A percentile compares a stretch with the other conserved stretches of the same genome.
phyloP scores from a whole-genome alignment of 306 rosid genomes.

The Biancaea sappan region DNA sequence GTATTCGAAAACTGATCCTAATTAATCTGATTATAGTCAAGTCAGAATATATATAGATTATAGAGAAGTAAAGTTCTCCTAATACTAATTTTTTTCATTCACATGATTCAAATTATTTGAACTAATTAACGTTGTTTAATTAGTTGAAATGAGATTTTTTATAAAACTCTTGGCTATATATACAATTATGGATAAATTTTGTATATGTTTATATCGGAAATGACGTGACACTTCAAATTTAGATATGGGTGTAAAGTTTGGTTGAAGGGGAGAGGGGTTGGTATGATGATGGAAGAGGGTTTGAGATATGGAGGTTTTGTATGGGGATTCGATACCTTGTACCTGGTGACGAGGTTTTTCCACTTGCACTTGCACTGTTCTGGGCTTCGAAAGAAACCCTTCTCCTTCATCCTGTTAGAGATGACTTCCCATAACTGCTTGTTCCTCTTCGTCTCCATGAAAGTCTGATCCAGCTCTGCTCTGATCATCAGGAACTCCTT shows the following conservation, averaged over 20 bases:
- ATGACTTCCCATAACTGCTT: conserved; percentile 90
- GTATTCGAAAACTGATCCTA: no score
- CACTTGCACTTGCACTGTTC: conserved; percentile 99
- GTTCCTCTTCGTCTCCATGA: conserved; percentile 97
- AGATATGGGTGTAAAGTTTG: neutral
- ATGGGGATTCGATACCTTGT: conserved; percentile 60
- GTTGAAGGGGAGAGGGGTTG: neutral
- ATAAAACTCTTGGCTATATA: no score
- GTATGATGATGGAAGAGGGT: neutral
- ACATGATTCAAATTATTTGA: no score
- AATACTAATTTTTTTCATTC: no score
- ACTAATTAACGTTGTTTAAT: no score
- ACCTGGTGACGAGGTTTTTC: conserved; percentile 98
- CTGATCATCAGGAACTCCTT: conserved; percentile 83
- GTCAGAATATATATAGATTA: no score
- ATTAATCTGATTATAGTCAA: no score
- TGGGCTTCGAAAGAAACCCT: conserved; percentile 82
- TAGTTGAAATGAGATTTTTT: no score
- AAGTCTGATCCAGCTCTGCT: conserved; percentile 80
- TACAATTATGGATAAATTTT: no score
- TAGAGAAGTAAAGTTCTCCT: no score
- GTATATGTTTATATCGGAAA: no score
- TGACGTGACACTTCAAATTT: neutral
- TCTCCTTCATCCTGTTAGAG: conserved; percentile 78
- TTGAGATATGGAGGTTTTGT: neutral